phyloP scores from a whole-genome alignment of 2,329 filamentous ascomycete species.

The Harringtonia aguacate region DNA sequence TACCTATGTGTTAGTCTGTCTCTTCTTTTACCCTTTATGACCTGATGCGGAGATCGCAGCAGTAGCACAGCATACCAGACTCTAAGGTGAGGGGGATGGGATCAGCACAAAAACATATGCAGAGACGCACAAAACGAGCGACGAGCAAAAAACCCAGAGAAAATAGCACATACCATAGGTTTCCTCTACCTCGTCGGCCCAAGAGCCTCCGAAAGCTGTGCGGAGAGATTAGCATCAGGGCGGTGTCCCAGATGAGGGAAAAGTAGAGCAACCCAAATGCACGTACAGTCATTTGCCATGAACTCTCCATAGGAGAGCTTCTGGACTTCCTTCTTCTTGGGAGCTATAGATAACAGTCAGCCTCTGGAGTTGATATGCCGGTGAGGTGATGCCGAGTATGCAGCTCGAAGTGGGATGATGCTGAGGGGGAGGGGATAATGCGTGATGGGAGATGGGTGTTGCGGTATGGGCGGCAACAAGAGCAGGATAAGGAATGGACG shows the following conservation, averaged over 20 bases:
- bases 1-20: conserved; percentile 5
- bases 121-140: background rate
- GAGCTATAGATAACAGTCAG: conserved; percentile 47
- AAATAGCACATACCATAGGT: conserved; percentile 53
- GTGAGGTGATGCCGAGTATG: no score
- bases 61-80: background rate
- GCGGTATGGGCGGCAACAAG: background rate
- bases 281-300: conserved; percentile 79
- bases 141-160: conserved; percentile 3
- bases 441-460: background rate
- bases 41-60: background rate
- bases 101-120: conserved; percentile 23
- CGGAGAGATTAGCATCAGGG: conserved; percentile 3
- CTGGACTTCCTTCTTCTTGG: conserved; percentile 85
- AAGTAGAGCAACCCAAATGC: conserved; percentile 14
- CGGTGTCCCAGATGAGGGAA: conserved; percentile 6
- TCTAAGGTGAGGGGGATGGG: no score
- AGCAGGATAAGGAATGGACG: background rate
- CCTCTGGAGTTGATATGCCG: conserved; percentile 14
- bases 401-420: background rate
- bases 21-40: background rate
- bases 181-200: conserved; percentile 98
- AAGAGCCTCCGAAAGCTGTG: conserved; percentile 60
- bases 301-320: conserved; percentile 98
- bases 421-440: background rate